Base-by-base conservation (phyloP, 306 rosid genomes). In the Quercus glauca region DNA sequence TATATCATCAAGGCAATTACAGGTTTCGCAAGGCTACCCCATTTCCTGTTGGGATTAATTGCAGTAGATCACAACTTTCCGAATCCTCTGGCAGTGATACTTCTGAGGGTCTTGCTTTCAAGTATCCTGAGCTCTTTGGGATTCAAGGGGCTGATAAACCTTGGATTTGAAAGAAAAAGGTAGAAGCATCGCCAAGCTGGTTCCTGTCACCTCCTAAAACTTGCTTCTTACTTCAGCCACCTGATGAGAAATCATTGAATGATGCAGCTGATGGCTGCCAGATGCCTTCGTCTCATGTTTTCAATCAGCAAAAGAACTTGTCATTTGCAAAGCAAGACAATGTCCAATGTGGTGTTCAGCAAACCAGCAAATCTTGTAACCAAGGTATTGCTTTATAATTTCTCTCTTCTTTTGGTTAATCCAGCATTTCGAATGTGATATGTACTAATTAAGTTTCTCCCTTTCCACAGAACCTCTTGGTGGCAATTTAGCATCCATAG, bases 171-270 rank as follows among this genome's bases (percentile, higher is more conserved):
- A 87, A 85, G 84, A 88, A 89, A 86, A 55, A 28, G 19, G 73
- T 65, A 28, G 92, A 95, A 65, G 87, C 83, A n/a, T 95, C 98
- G 12, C 96, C 93, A 5, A 86, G 79, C 74, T 95, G 99, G 98
- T 83, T 80, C 76, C 61, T 86, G 55, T 95, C 99, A 17, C 99
- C 99, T 55, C 99, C 94, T 19, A 95, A 90, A 88, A 84, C 98
- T 31, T 95, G 99, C 79, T 91, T 91, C 83, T 59, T 95, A 86
- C 85, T 95, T 69, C 83, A 92, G 73, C 92, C 93, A 55, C 82
- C 87, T 52, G 91, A 91, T 82, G 94, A 86, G 69, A 80, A 78
- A 63, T 80, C 87, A 29, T 33, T 78, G 49, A 83, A 85, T 21
- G 83, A 71, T 73, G 87, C 59, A 81, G 89, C 75, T 63, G 52